Evolutionary conservation across 306 rosid genomes (phyloP).

Genomic region (Dryas alaskensis): DNA sequence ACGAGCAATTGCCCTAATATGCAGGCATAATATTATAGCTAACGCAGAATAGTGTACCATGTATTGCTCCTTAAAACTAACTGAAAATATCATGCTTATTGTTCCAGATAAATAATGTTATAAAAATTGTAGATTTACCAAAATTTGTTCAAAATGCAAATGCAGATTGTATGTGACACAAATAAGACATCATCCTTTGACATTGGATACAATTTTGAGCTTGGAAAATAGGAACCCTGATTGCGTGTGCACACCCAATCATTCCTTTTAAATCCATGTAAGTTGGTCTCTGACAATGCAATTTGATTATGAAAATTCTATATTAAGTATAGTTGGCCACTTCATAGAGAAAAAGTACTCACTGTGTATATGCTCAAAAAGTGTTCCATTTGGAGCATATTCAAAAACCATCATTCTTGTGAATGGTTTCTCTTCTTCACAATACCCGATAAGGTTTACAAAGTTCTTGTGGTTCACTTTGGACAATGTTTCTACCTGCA

Average conservation of each 20-base stretch:
- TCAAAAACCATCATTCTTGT: conserved; percentile 96
- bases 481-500: conserved; percentile 69
- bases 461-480: conserved; percentile 90
- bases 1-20: no score
- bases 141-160: background rate
- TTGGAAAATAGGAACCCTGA: background rate
- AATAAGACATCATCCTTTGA: background rate
- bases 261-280: background rate
- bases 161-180: background rate
- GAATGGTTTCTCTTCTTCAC: conserved; percentile 83
- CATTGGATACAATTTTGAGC: background rate
- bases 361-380: conserved; percentile 90
- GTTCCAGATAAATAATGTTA: background rate
- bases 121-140: background rate
- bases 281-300: background rate
- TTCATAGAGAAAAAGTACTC: conserved; percentile 29
- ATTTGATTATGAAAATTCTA: background rate
- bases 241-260: no score
- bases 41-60: background rate
- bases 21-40: no score
- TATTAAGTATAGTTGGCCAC: background rate
- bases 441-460: conserved; percentile 76
- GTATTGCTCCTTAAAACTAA: background rate
- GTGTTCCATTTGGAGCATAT: conserved; percentile 94
- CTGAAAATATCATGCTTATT: background rate